Evolutionary conservation across 768 basidiomycete genomes (phyloP), one percentile per base, ranked within the genome.

Genomic region (Exsudoporus frostii): DNA sequence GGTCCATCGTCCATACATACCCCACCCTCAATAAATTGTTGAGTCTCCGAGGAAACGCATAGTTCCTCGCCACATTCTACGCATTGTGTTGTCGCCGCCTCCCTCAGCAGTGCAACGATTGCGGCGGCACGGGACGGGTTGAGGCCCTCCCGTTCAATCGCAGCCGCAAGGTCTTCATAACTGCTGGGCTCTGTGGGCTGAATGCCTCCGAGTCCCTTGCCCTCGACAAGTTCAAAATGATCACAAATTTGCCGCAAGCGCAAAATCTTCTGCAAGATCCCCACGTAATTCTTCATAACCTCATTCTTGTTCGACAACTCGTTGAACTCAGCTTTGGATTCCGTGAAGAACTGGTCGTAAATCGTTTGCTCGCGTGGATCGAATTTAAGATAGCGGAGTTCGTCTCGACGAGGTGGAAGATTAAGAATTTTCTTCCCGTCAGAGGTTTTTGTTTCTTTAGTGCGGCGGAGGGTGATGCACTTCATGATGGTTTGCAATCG

Each of bases 231-330:
- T 63, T 92, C 92, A 61, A 82, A 91, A 71, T 99, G 96, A 66
- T 98, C 94, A 71, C 97, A 99, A 45, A 98, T 98, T 75, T 98
- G 96, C 49, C 97, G 89, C 42, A 99, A 79, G 22, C 95, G 90
- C 48, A 99, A 77, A 53, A 98, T 91, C 77, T 95, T 94, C 72
- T 98, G 96, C 60, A 99, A 72, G 63, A 99, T 96, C 50, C 93
- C 92, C 59, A 97, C 97, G 66, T 96, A 97, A 67, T 97, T 98
- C 81, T 97, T 97, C 87, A 95, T 91, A 48, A 97, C 88, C 68
- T 93, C 89, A 62, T 95, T 92, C 71, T 88, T 91, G 70, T 85
- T 78, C 29, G 88, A 84, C 58, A 98, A 76, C 65, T 91, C 85
- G 55, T 83, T 84, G 69, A 98, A 98, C 71, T 95, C 90, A 43